phyloP scores from a whole-genome alignment of 441 rosid genomes.

The Isatis lusitanica region DNA sequence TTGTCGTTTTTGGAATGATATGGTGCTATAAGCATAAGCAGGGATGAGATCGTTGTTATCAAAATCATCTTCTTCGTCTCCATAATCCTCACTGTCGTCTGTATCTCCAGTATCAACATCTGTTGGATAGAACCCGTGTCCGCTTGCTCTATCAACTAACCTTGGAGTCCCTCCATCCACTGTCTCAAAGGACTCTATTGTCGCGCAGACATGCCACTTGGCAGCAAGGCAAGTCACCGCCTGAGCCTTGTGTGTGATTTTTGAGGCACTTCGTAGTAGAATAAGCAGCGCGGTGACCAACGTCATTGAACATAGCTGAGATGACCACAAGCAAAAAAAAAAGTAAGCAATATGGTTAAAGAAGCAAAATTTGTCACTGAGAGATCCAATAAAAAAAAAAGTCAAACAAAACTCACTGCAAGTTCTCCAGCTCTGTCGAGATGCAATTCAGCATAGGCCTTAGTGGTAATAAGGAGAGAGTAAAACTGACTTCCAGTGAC shows the following conservation, averaged over 20 bases:
- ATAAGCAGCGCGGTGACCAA: constrained; percentile 62
- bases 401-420: constrained; percentile 44
- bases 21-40: constrained; percentile 68
- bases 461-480: constrained; percentile 76
- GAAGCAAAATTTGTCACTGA: not conserved
- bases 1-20: constrained; percentile 84
- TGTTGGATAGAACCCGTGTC: constrained; percentile 28
- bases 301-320: constrained; percentile 81
- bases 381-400: not conserved
- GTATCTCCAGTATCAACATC: constrained; percentile 20
- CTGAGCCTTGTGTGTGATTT: constrained; percentile 93
- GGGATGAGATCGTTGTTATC: constrained; percentile 76
- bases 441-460: constrained; percentile 49
- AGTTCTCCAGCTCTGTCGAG: constrained; percentile 80
- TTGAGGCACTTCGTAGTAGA: constrained; percentile 76
- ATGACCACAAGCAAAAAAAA: not conserved
- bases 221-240: constrained; percentile 77
- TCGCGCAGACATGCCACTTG: constrained; percentile 88
- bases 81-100: constrained; percentile 50
- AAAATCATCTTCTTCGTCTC: constrained; percentile 86
- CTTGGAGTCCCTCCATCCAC: constrained; percentile 69
- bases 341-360: not conserved
- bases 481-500: constrained; percentile 87
- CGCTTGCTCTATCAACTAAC: constrained; percentile 19
- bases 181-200: constrained; percentile 63